Evolutionary conservation across 805 yeast species (phyloP), one percentile per base, ranked within the genome.

Genomic region (Yamadazyma sp.): DNA sequence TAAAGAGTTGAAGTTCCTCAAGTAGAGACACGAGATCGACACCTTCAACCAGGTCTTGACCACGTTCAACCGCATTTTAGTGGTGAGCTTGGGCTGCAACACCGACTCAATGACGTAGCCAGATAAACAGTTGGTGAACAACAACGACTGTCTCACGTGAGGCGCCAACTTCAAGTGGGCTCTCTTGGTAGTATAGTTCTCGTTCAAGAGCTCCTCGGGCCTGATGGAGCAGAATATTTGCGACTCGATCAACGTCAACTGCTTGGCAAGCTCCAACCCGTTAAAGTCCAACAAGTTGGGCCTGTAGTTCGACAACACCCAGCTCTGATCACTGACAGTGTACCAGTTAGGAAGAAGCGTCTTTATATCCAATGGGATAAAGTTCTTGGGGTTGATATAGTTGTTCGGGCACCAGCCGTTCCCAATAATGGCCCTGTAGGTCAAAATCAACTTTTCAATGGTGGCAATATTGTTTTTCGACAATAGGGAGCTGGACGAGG

Each of bases 211-310:
- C 52, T 85, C 95, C 30, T 74, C 79, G 2, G 84, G 77, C 49
- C 72, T 73, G 37, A 85, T 77, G 1, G 75, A 60, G 43, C 85
- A 67, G 57, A 80, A 84, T 32, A 85, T 70, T 28, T 70, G 71
- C 2, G 84, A 77, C 54, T 85, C 95, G 44, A 85, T 75, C 13
- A 83, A 60, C 0, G 93, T 84, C 32, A 85, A 62, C 47, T 84
- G 93, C 52, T 83, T 84, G 2, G 93, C 90, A 16, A 83, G 64
- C 49, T 84, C 93, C 48, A 83, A 63, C 0, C 88, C 81, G 54
- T 82, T 83, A 48, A 80, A 68, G 43, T 81, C 79, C 25, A 77
- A 53, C 28, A 78, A 57, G 31, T 74, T 69, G 12, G 77, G 69
- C 41, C 80, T 70, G 47, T 73, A 75, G 44, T 73, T 75, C 6